phyloP scores from a whole-genome alignment of 2,329 filamentous ascomycete genomes.

The Chaetomiaceae sp. region DNA sequence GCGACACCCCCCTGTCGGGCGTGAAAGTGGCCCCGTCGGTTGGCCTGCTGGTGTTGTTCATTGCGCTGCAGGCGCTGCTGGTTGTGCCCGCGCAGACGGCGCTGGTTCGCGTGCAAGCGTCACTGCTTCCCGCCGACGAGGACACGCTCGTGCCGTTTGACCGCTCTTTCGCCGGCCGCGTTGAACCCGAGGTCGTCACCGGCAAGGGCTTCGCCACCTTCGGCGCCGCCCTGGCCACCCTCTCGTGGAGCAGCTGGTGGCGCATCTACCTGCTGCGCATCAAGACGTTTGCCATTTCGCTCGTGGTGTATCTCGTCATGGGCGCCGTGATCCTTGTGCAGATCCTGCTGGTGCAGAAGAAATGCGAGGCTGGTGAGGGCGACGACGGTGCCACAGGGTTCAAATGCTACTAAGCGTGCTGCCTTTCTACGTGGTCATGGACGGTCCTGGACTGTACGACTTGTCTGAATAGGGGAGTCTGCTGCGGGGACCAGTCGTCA shows the following conservation, averaged over 20 bases:
- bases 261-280: slow-evolving; percentile 68
- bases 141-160: slow-evolving; percentile 88
- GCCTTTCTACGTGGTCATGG: background rate
- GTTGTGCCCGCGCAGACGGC: slow-evolving; percentile 71
- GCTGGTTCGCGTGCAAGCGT: slow-evolving; percentile 78
- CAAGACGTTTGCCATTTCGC: slow-evolving; percentile 59
- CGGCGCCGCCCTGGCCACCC: slow-evolving; percentile 71
- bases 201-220: slow-evolving; percentile 66
- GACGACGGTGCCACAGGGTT: background rate
- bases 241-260: slow-evolving; percentile 64
- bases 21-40: slow-evolving; percentile 33
- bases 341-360: slow-evolving; percentile 34
- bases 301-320: slow-evolving; percentile 43
- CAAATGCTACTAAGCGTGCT: background rate
- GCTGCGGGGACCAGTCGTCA: too few relatives aligned
- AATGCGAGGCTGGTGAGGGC: background rate
- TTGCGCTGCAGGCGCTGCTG: slow-evolving; percentile 53
- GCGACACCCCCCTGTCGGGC: too few relatives aligned
- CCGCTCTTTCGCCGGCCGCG: slow-evolving; percentile 71
- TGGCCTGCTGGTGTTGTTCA: slow-evolving; percentile 40
- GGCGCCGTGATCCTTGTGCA: slow-evolving; percentile 24
- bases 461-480: too few relatives aligned
- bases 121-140: slow-evolving; percentile 72
- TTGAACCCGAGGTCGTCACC: slow-evolving; percentile 67
- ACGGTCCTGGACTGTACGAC: too few relatives aligned